A percentile compares a stretch with the other conserved stretches of the same genome.
Evolutionary conservation across 306 rosid species (phyloP).

Genomic region (Dryas octopetala): DNA sequence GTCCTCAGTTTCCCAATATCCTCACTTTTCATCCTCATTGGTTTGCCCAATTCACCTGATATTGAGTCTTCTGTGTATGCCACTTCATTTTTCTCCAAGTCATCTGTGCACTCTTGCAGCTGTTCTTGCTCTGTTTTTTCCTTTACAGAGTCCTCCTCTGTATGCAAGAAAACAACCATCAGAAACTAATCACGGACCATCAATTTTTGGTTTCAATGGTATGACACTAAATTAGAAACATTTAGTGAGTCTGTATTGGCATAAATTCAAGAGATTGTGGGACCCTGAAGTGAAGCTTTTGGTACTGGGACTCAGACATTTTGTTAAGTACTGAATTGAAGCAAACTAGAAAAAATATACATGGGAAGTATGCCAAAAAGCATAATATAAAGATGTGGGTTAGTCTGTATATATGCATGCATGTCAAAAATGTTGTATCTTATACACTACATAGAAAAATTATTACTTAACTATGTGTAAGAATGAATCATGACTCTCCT

Average conservation of each 20-base stretch:
- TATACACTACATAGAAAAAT: too few relatives aligned
- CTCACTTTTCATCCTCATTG: conserved; percentile 47
- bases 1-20: conserved; percentile 54
- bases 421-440: too few relatives aligned
- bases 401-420: too few relatives aligned
- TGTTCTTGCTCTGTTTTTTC: conserved; percentile 64
- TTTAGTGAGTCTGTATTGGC: neutral
- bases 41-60: conserved; percentile 43
- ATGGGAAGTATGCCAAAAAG: neutral
- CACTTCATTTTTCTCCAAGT: conserved; percentile 54
- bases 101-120: conserved; percentile 50
- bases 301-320: neutral
- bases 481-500: too few relatives aligned
- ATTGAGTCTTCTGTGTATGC: conserved; percentile 40
- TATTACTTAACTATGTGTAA: too few relatives aligned
- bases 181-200: neutral
- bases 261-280: neutral
- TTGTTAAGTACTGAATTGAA: neutral
- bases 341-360: conserved; percentile 1
- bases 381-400: neutral
- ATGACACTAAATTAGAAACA: too few relatives aligned
- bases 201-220: neutral
- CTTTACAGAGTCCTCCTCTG: conserved; percentile 84
- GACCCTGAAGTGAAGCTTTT: neutral
- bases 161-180: conserved; percentile 10